Conservation (phyloP, 768 basidiomycete species). For the Suillus plorans region DNA sequence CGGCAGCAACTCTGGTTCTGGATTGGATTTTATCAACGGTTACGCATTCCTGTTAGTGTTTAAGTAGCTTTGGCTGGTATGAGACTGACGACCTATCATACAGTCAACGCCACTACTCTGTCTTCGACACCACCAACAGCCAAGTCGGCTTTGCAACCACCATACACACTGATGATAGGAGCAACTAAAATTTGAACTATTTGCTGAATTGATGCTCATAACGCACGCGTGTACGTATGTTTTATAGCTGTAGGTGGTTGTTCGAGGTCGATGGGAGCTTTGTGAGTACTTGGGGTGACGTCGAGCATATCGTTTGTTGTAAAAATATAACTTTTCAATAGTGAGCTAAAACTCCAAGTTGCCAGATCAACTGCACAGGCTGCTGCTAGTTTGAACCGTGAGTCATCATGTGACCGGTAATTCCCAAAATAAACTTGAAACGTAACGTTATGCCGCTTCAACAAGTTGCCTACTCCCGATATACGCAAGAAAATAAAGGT, state of each 20-base stretch:
- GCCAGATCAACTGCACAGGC: too few relatives aligned
- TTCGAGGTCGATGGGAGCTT: neutral
- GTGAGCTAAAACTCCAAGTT: neutral
- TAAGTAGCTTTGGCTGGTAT: slow-evolving; percentile 12
- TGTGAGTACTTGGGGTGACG: neutral
- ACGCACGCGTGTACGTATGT: too few relatives aligned
- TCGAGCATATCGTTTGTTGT: neutral
- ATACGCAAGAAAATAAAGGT: neutral
- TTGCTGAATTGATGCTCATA: neutral
- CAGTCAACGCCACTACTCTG: slow-evolving; percentile 43
- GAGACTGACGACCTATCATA: neutral
- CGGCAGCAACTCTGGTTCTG: slow-evolving; percentile 13
- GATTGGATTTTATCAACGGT: slow-evolving; percentile 25
- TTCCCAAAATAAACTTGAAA: too few relatives aligned
- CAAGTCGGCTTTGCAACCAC: slow-evolving; percentile 43
- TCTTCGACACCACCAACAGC: slow-evolving; percentile 39
- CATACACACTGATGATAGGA: slow-evolving; percentile 23
- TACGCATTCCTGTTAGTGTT: slow-evolving; percentile 19
- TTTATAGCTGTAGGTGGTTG: neutral
- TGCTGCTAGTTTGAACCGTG: too few relatives aligned
- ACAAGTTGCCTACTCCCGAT: too few relatives aligned
- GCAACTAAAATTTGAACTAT: slow-evolving; percentile 14
- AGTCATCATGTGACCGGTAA: too few relatives aligned
- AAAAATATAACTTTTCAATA: neutral
- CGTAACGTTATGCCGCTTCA: too few relatives aligned